Evolutionary conservation across 495 filamentous ascomycete genomes (phyloP).

Genomic region (Penicillium ochrochloron): DNA sequence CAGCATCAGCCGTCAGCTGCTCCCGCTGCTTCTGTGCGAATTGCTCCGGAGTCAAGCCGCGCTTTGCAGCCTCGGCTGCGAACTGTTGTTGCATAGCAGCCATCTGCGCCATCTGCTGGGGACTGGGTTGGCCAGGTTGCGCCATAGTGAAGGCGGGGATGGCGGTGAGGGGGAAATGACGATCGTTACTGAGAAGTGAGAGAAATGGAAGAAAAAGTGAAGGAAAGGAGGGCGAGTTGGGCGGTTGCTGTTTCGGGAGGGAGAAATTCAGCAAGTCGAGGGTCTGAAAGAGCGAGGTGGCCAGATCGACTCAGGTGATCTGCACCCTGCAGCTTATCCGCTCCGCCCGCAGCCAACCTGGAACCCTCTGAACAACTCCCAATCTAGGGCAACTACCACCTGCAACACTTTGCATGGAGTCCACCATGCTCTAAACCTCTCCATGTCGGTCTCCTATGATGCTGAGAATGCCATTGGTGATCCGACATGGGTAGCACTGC

Average conservation of each 20-base stretch:
- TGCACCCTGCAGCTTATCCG: constrained; percentile 21
- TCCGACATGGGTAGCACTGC: constrained; percentile 41
- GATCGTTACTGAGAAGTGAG: neutral
- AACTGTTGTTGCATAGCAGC: constrained; percentile 82
- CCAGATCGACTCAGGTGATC: constrained; percentile 45
- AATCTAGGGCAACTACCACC: neutral
- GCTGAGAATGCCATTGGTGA: constrained; percentile 37
- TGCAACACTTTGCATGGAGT: neutral
- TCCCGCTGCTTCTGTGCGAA: constrained; percentile 66
- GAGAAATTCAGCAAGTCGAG: constrained; percentile 22
- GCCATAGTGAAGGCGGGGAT: constrained; percentile 43
- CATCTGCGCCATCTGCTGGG: constrained; percentile 87
- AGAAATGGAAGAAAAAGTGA: constrained; percentile 14
- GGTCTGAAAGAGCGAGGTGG: constrained; percentile 22
- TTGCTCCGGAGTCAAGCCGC: constrained; percentile 75
- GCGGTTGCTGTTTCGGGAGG: constrained; percentile 1
- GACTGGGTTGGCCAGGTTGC: constrained; percentile 68
- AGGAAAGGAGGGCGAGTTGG: constrained; percentile 13
- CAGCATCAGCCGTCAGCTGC: constrained; percentile 63
- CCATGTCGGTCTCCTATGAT: constrained; percentile 44
- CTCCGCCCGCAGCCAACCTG: neutral
- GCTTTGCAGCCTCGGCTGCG: constrained; percentile 72
- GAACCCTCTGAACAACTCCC: neutral
- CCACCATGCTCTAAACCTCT: constrained; percentile 18
- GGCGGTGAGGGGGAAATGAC: neutral